Conservation (phyloP, 176 grass and related monocot species). For the Dactylis glomerata region DNA sequence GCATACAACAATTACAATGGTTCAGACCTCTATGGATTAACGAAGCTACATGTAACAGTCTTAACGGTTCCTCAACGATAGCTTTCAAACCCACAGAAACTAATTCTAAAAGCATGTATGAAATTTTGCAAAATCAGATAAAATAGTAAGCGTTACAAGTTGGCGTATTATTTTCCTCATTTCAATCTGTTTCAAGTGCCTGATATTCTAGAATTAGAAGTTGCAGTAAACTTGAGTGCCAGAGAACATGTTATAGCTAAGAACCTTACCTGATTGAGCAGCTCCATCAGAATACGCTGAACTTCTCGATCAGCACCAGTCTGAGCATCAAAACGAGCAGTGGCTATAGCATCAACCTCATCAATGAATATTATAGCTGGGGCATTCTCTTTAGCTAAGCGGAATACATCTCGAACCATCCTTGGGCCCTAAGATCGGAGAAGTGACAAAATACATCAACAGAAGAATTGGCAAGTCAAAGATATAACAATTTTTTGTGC, state of each 20-base stretch:
- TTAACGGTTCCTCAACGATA: background rate
- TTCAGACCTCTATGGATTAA: background rate
- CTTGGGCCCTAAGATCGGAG: conserved; percentile 58
- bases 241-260: background rate
- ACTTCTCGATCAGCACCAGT: conserved; percentile 97
- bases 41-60: background rate
- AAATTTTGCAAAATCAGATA: background rate
- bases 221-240: background rate
- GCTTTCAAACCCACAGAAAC: background rate
- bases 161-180: background rate
- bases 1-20: conserved; percentile 2
- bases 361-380: conserved; percentile 98
- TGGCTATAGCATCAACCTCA: conserved; percentile 99
- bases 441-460: conserved; percentile 1
- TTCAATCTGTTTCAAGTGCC: background rate
- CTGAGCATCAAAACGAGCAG: conserved; percentile 98
- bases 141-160: background rate
- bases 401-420: conserved; percentile 98
- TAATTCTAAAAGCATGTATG: background rate
- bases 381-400: conserved; percentile 97
- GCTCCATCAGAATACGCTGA: conserved; percentile 99
- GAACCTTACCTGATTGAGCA: conserved; percentile 83
- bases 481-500: background rate
- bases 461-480: background rate
- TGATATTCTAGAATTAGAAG: background rate